Percentiles rank a stretch among this genome's conserved stretches.
Evolutionary conservation across 805 yeast species (phyloP).

Genomic region (Pichia paraexigua): DNA sequence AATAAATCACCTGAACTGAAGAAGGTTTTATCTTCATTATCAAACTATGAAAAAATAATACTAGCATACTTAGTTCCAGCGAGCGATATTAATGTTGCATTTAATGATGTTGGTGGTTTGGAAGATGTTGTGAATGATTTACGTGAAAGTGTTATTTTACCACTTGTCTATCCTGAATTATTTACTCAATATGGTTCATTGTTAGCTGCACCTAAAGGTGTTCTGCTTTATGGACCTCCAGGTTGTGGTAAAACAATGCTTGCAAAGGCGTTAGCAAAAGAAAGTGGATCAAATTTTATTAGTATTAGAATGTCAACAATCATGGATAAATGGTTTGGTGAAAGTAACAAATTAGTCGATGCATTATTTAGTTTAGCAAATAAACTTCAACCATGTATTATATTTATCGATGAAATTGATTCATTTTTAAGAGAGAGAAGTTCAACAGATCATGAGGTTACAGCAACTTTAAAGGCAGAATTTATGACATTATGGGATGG

Average conservation of each 20-base stretch:
- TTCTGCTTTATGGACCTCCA: constrained; percentile 87
- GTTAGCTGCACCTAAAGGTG: constrained; percentile 91
- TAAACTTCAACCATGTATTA: constrained; percentile 88
- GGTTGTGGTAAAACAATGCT: constrained; percentile 98
- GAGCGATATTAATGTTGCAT: constrained; percentile 67
- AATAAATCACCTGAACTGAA: constrained; percentile 50
- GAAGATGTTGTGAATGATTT: constrained; percentile 76
- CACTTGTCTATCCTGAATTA: constrained; percentile 71
- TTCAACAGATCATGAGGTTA: constrained; percentile 86
- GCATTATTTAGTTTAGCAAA: constrained; percentile 86
- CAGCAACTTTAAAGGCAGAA: constrained; percentile 89
- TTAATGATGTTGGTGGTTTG: constrained; percentile 84
- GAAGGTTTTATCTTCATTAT: constrained; percentile 38
- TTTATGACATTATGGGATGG: constrained; percentile 99
- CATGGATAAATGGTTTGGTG: constrained; percentile 98
- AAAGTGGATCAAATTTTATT: constrained; percentile 84
- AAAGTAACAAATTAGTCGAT: constrained; percentile 85
- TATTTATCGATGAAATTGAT: constrained; percentile 94
- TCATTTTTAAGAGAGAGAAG: constrained; percentile 84
- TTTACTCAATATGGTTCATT: constrained; percentile 60
- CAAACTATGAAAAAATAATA: constrained; percentile 67
- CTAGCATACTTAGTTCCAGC: constrained; percentile 77
- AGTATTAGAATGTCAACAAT: constrained; percentile 88
- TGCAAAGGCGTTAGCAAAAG: constrained; percentile 90
- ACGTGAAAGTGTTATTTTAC: constrained; percentile 81